Evolutionary conservation across 2,329 filamentous ascomycete genomes (phyloP).

Genomic region (Gyromitra esculenta): DNA sequence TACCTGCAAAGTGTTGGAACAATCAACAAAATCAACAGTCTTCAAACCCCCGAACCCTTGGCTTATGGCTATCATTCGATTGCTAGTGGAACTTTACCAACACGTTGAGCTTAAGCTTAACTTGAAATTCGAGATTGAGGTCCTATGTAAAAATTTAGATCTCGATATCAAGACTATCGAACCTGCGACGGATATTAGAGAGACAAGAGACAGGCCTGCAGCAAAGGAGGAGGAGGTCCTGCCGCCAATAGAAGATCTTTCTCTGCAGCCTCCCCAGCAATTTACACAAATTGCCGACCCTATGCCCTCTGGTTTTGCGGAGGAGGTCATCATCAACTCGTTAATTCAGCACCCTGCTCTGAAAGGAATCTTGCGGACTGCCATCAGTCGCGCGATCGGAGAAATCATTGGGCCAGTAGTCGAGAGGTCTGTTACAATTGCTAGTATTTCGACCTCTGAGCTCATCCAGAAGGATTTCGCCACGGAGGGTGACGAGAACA

Average conservation of each 20-base stretch:
- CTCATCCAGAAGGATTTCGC: constrained; percentile 97
- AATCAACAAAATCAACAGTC: constrained; percentile 83
- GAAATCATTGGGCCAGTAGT: constrained; percentile 98
- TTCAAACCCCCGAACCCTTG: constrained; percentile 97
- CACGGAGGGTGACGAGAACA: constrained; percentile 88
- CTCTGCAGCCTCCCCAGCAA: constrained; percentile 45
- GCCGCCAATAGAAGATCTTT: constrained; percentile 46
- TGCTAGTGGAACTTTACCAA: constrained; percentile 93
- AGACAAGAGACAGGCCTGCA: constrained; percentile 77
- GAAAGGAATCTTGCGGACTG: constrained; percentile 79
- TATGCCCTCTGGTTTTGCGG: constrained; percentile 57
- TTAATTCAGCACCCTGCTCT: constrained; percentile 60
- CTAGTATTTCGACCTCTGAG: constrained; percentile 93
- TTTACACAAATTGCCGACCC: constrained; percentile 43
- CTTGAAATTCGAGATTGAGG: constrained; percentile 97
- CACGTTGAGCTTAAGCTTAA: constrained; percentile 94
- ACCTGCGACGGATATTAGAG: constrained; percentile 83
- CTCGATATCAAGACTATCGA: constrained; percentile 94
- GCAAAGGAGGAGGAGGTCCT: constrained; percentile 60
- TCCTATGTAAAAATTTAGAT: constrained; percentile 89
- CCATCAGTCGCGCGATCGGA: constrained; percentile 87
- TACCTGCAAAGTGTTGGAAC: constrained; percentile 92
- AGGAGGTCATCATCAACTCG: constrained; percentile 57
- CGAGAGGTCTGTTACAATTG: constrained; percentile 96
- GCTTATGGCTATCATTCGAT: constrained; percentile 93